Evolutionary conservation across 2,329 filamentous ascomycete genomes (phyloP), one percentile per base, ranked within the genome.

Genomic region (Penicillium sp.): DNA sequence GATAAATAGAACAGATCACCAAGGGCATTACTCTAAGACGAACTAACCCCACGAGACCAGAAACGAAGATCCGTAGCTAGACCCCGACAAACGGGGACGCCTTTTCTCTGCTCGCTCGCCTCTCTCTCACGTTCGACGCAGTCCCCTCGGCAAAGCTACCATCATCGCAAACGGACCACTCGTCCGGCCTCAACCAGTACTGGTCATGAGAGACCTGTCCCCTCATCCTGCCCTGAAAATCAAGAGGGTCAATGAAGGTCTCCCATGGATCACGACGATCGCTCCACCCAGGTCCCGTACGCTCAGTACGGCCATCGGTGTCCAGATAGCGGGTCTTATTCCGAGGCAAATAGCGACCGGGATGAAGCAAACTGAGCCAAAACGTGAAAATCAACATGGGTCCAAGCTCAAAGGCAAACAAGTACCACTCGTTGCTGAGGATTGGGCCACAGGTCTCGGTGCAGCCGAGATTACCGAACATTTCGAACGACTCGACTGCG

Each of bases 321-420:
- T 67, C 72, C 5, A 76, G 67, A 61, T 74, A 76, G 3, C 62
- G 64, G 1, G 53, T 66, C 28, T 68, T 68, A 22, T 72, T 52
- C 12, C 57, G 57, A 5, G 75, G 73, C 28, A 78, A 59, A 48
- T 66, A 67, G 35, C 67, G 65, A n/a, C 73, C 75, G 5, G 74
- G 75, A 57, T 76, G 75, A 31, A 76, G 60, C n/a, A 75, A 14
- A 25, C 74, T 76, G 8, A 77, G 61, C 72, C 72, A 76, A 25
- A 66, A 71, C 1, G 71, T 74, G 28, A 71, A 76, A 1, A 77
- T 52, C 14, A 75, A 61, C 69, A 77, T 76, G 0, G 71, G 72
- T 0, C 72, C 73, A 1, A 71, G 70, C 55, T 78, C 75, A 54
- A 77, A 76, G 12, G 63, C 70, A 57, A 72, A 77, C 7, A 77